A percentile compares a stretch with the other conserved stretches of the same genome.
phyloP scores from a whole-genome alignment of 257 asterid genomes.

The Ehretia macrophylla region DNA sequence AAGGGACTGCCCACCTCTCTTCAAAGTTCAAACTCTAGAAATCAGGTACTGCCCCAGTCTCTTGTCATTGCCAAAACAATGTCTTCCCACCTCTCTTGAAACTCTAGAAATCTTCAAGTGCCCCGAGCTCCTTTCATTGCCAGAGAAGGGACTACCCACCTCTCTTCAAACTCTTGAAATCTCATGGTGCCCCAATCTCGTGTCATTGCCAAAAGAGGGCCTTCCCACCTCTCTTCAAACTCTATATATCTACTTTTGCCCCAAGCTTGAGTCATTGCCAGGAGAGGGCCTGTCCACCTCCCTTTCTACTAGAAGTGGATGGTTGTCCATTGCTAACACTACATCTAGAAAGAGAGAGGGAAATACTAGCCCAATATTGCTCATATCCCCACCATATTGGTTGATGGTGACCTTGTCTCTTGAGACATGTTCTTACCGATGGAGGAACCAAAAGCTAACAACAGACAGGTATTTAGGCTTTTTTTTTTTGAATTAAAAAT shows the following conservation, averaged over 20 bases:
- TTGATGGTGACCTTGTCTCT: neutral
- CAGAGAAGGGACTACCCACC: too few relatives aligned
- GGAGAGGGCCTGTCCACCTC: neutral
- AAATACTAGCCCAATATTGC: neutral
- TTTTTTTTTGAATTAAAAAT: too few relatives aligned
- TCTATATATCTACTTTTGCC: neutral
- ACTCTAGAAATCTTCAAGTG: too few relatives aligned
- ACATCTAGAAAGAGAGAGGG: neutral
- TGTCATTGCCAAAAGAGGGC: neutral
- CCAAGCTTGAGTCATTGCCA: neutral
- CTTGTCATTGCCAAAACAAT: too few relatives aligned
- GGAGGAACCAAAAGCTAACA: too few relatives aligned
- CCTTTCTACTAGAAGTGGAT: neutral
- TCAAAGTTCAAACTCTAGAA: too few relatives aligned
- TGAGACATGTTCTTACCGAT: neutral
- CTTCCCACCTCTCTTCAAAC: neutral
- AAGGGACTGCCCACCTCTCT: too few relatives aligned
- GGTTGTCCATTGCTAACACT: neutral
- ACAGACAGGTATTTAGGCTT: too few relatives aligned
- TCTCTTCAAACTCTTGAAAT: too few relatives aligned
- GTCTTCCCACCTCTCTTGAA: too few relatives aligned
- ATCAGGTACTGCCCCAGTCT: too few relatives aligned
- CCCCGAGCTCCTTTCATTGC: too few relatives aligned
- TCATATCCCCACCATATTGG: accelerated
- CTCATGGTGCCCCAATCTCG: accelerated